Conservation (phyloP, 352 stramenopile species). For the Elongisporangium senticosum region DNA sequence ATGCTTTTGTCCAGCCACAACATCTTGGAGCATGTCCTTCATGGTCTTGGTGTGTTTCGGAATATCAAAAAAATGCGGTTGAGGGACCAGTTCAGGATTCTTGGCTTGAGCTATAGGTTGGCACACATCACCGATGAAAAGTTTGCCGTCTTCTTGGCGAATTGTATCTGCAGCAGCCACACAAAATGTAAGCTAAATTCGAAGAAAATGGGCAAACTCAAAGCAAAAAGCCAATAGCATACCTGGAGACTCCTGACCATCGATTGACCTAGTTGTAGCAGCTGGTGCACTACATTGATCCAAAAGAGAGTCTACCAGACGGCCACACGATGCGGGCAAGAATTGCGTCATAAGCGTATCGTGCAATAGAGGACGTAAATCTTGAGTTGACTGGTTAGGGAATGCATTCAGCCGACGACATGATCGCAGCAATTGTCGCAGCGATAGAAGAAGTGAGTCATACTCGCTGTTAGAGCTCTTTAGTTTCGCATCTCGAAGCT, state of each 20-base stretch:
- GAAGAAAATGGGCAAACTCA: not conserved
- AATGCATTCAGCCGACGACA: constrained; percentile 68
- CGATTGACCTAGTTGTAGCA: not conserved
- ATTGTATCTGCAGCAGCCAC: constrained; percentile 23
- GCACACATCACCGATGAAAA: constrained; percentile 63
- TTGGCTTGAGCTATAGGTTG: constrained; percentile 41
- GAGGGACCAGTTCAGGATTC: constrained; percentile 80
- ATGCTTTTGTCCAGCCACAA: constrained; percentile 82
- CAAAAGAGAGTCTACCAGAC: constrained; percentile 46
- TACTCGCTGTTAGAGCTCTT: constrained; percentile 39
- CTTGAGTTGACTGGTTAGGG: constrained; percentile 47
- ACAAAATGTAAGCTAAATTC: not conserved
- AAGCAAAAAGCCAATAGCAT: not conserved
- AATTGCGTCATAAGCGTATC: constrained; percentile 78
- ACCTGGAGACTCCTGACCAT: constrained; percentile 1
- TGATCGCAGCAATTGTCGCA: constrained; percentile 58
- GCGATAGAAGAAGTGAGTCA: constrained; percentile 48
- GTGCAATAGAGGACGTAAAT: constrained; percentile 61
- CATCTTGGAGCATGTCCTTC: constrained; percentile 82
- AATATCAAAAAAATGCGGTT: constrained; percentile 89
- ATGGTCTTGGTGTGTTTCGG: constrained; percentile 84
- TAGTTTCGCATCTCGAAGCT: constrained; percentile 35
- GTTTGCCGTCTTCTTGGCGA: constrained; percentile 24
- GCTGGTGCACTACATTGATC: constrained; percentile 36
- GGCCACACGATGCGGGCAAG: constrained; percentile 42